phyloP scores from a whole-genome alignment of 2,329 filamentous ascomycete species.

The Aspergillus carbonarius region DNA sequence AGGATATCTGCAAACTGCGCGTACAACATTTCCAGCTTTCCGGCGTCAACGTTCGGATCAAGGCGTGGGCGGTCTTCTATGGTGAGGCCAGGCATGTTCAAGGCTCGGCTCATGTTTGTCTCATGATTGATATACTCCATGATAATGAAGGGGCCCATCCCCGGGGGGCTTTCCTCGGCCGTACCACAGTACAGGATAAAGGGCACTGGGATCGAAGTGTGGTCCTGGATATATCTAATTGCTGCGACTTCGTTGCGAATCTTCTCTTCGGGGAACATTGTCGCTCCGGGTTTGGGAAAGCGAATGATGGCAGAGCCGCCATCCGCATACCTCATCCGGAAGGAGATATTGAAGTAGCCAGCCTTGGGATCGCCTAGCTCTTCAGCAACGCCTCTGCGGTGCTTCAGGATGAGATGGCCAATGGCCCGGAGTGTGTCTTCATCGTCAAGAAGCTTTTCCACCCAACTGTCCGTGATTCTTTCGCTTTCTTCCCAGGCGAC shows the following conservation, averaged over 20 bases:
- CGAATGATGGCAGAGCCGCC: constrained; percentile 19
- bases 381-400: neutral
- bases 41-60: constrained; percentile 8
- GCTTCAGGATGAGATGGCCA: constrained; percentile 11
- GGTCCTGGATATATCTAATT: constrained; percentile 17
- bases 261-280: constrained; percentile 31
- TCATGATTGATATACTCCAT: constrained; percentile 19
- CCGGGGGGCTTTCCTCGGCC: constrained; percentile 13
- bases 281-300: constrained; percentile 20
- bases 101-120: neutral
- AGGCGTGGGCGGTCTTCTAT: constrained; percentile 7
- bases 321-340: constrained; percentile 22
- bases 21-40: constrained; percentile 28
- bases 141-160: constrained; percentile 36
- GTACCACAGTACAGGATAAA: constrained; percentile 17
- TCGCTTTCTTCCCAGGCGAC: constrained; percentile 13
- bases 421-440: constrained; percentile 2
- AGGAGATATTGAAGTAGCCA: constrained; percentile 22
- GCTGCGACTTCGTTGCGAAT: constrained; percentile 20
- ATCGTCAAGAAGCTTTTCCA: neutral
- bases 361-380: constrained; percentile 9
- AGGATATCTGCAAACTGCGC: constrained; percentile 43
- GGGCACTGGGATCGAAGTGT: constrained; percentile 20
- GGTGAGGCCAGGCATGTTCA: neutral
- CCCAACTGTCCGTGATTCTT: neutral